These are phyloP conservation scores for Phytophthora pluvialis DNA, from an alignment of 352 stramenopile species.

Conservation along the genomic window DNA sequence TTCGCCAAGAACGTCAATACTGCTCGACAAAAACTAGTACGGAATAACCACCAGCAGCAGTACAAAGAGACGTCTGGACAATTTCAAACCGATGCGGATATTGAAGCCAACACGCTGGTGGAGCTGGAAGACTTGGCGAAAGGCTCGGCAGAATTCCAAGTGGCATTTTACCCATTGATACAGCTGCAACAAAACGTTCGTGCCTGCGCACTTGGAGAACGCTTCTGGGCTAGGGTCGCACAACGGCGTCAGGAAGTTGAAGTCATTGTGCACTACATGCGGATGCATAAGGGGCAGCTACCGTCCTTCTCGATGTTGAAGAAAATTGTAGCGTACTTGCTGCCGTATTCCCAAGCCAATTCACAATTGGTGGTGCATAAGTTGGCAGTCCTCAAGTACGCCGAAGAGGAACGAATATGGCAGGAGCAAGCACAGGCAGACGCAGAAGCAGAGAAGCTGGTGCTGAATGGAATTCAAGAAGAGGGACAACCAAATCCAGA, in stretches of 20 bases:
- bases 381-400: conserved; percentile 31
- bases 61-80: background rate
- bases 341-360: conserved; percentile 45
- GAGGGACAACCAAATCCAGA: background rate
- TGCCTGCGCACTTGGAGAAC: conserved; percentile 50
- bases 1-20: conserved; percentile 70
- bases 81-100: conserved; percentile 8
- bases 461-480: conserved; percentile 19
- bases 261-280: conserved; percentile 67
- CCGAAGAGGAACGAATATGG: conserved; percentile 41
- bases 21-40: conserved; percentile 56
- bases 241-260: conserved; percentile 53
- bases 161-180: conserved; percentile 71
- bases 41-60: conserved; percentile 7
- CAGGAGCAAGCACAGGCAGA: conserved; percentile 30
- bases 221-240: conserved; percentile 50
- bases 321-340: conserved; percentile 40
- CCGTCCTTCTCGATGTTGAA: conserved; percentile 46
- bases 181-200: conserved; percentile 73
- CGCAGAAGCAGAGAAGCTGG: conserved; percentile 18
- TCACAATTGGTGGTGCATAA: conserved; percentile 24
- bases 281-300: conserved; percentile 57
- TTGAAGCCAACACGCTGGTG: conserved; percentile 47
- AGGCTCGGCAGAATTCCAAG: conserved; percentile 58
- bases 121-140: conserved; percentile 66